Percentiles rank a stretch among this genome's conserved stretches.
These are phyloP conservation scores for Letharia lupina DNA, from an alignment of 495 filamentous ascomycete genomes.

Conservation along the genomic window DNA sequence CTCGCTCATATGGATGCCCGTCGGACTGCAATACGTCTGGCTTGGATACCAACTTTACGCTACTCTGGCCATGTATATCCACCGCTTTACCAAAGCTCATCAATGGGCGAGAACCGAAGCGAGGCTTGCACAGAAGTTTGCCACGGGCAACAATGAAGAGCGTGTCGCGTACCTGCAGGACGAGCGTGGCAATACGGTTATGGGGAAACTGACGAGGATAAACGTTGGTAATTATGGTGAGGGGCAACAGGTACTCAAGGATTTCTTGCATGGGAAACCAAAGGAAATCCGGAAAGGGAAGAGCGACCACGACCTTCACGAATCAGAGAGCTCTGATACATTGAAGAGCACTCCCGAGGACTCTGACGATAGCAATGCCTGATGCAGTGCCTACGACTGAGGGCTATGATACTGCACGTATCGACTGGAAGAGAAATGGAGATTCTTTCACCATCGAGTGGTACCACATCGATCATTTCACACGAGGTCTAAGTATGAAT, in stretches of 20 bases:
- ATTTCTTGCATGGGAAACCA: neutral
- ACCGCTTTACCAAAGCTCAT: constrained; percentile 3
- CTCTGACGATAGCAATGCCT: neutral
- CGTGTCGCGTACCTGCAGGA: neutral
- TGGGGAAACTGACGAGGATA: constrained; percentile 4
- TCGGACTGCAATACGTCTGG: constrained; percentile 17
- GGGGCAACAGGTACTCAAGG: constrained; percentile 3
- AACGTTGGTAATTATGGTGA: constrained; percentile 1
- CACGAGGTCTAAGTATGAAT: neutral
- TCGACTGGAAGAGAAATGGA: neutral
- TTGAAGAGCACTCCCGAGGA: neutral
- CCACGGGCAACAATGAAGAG: neutral
- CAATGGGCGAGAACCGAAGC: constrained; percentile 16
- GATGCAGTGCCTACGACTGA: neutral
- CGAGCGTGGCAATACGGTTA: neutral
- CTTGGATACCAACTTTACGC: constrained; percentile 19
- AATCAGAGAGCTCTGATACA: neutral
- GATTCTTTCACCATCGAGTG: neutral
- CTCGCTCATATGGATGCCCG: constrained; percentile 18
- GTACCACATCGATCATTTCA: neutral
- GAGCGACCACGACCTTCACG: neutral
- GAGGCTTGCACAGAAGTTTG: constrained; percentile 1
- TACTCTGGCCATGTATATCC: constrained; percentile 15
- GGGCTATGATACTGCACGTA: neutral
- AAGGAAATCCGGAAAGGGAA: neutral